A percentile compares a stretch with the other conserved stretches of the same genome.
Conservation (phyloP, 164 flowering plant species). For the Piper betle region DNA sequence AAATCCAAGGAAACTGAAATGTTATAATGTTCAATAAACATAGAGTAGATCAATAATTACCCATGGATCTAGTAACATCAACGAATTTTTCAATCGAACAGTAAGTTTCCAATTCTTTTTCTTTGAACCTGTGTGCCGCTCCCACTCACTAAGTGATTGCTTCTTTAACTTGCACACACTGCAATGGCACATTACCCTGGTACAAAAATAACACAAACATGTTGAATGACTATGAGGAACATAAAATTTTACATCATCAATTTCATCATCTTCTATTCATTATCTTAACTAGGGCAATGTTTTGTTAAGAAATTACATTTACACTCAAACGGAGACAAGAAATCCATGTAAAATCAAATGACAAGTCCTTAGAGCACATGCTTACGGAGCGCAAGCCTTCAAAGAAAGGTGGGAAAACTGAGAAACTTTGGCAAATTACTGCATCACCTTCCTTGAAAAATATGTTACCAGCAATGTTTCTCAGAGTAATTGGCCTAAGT, state of each 20-base stretch:
- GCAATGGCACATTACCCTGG: constrained; percentile 87
- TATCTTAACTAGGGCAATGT: no score
- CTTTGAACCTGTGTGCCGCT: constrained; percentile 82
- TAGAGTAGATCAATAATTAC: constrained; percentile 27
- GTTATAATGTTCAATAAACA: constrained; percentile 2
- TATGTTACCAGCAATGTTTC: no score
- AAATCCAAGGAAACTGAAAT: constrained; percentile 1
- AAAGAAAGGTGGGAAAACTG: no score
- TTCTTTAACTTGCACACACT: constrained; percentile 72
- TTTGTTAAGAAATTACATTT: no score
- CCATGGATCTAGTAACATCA: constrained; percentile 83
- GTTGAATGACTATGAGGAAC: neutral
- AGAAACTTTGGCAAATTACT: no score
- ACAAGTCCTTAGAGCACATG: no score
- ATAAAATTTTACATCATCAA: neutral
- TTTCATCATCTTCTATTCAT: no score
- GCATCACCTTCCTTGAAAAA: no score
- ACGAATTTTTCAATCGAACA: constrained; percentile 74
- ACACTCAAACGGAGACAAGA: no score
- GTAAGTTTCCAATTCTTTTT: constrained; percentile 74
- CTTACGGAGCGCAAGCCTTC: no score
- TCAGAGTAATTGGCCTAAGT: no score
- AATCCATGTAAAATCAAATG: no score
- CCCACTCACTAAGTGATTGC: constrained; percentile 85
- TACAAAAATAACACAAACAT: constrained; percentile 3